Evolutionary conservation across 2,329 filamentous ascomycete genomes (phyloP), one percentile per base, ranked within the genome.

Genomic region (Ceratocystis cubensis): DNA sequence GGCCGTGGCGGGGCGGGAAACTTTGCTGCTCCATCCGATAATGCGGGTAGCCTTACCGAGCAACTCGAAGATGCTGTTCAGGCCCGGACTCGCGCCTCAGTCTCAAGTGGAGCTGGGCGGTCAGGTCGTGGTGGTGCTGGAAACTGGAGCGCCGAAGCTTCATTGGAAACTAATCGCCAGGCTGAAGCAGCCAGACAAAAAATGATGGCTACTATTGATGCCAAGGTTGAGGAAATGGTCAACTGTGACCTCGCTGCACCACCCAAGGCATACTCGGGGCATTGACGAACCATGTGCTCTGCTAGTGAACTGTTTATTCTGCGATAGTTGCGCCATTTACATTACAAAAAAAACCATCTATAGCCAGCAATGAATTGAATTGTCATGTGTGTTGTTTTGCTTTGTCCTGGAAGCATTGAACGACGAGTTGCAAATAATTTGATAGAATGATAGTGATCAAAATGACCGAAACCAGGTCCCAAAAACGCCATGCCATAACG

Each of bases 1-100:
- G 84, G 84, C 65, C 81, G 84, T 67, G 84, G 84, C 69, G 84
- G 84, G 22, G 83, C 84, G 0, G 84, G 84, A 46, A 87, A 87
- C 76, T 84, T 80, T 71, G 72, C 79, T 64, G 77, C 79, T 65
- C 70, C 75, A 20, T 73, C 79, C 64, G 76, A 78, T 65, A 70
- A 7, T n/a, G 22, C 75, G 20, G 70, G 73, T 56, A 71, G 74
- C 25, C 71, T 75, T 17, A 73, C 73, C 7, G 61, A 63, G n/a
- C 25, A 48, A 7, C 61, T 45, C 8, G 61, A 30, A 50, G 61
- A 63, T 10, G 61, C 61, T 30, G 37, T 45, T 20, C 45, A 20
- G 4, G 15, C 44, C 22, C 44, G 25, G n/a, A 13, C n/a, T 48
- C 4, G 22, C 3, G 25, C 61, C 28, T 63, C 61, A 22, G n/a